These are phyloP conservation scores for Russula griseocarnosa DNA, from an alignment of 768 basidiomycete genomes.

Conservation along the genomic window DNA sequence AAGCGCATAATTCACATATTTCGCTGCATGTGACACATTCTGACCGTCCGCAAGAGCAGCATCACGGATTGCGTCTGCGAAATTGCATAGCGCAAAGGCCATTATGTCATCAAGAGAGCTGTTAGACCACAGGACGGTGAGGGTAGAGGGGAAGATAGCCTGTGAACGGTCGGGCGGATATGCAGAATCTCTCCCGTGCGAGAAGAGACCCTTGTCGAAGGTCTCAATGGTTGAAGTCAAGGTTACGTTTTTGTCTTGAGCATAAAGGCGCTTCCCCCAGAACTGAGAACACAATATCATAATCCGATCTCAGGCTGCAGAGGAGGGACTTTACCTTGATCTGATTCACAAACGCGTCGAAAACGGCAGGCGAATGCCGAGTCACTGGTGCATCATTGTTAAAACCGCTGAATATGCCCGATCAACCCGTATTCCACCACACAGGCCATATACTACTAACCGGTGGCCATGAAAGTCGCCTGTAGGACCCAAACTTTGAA, in stretches of 20 bases:
- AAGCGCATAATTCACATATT: slow-evolving; percentile 2
- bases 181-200: slow-evolving; percentile 14
- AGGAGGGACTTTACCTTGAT: neutral
- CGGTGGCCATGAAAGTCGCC: neutral
- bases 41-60: slow-evolving; percentile 26
- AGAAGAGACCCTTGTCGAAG: neutral
- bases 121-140: neutral
- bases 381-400: neutral
- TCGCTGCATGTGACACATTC: slow-evolving; percentile 6
- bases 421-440: neutral
- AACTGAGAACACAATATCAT: neutral
- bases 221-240: neutral
- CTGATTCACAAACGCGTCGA: slow-evolving; percentile 6
- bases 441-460: neutral
- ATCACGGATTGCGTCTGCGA: neutral
- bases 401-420: neutral
- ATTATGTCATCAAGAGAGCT: slow-evolving; percentile 41
- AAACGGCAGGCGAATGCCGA: slow-evolving; percentile 1
- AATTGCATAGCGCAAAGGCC: slow-evolving; percentile 36
- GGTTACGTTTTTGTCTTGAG: neutral
- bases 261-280: slow-evolving; percentile 2
- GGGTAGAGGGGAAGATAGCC: slow-evolving; percentile 6
- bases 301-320: neutral
- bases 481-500: neutral
- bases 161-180: slow-evolving; percentile 21